Base-by-base conservation (phyloP, 2,329 filamentous ascomycete genomes). In the Furcasterigmium furcatum region DNA sequence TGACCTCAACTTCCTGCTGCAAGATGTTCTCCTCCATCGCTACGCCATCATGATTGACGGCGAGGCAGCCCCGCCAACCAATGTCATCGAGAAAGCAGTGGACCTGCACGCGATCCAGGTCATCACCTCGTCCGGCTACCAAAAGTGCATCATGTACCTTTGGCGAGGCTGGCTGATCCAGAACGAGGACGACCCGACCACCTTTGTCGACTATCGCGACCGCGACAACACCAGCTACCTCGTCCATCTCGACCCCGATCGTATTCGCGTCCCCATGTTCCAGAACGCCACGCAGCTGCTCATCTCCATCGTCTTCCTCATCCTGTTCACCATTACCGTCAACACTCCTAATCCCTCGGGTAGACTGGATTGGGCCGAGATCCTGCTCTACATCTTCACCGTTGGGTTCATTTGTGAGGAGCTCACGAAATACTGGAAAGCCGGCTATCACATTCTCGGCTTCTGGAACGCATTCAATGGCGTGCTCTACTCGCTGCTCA, bases 381-480 rank as follows among this genome's bases (percentile, higher is more conserved):
- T 85, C 1, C 68, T 94, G 14, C 76, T 99, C 10, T 99, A 99
- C 60, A 62, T 92, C 52, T 96, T 99, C 71, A 97, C 94, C 0
- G 64, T 92, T 5, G 91, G 90, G 19, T 99, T 95, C 64, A 79
- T 96, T 25, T 91, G 84, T 57, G 92, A 99, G 61, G 94, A 97
- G 61, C 54, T 85, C 1, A 72, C 84, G 60, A 99, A 99, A 65
- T 80, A 96, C 55, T 96, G 89, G 81, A 99, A 99, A 64, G 88
- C 96, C 13, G 94, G 94, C 9, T 81, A 87, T 50, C 87, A 87
- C 58, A 97, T 97, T 59, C 76, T 99, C 45, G 86, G 89, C 18
- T 99, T 99, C 65, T 97, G 94, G 94, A 96, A 96, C 58, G 88
- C 88, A 20, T 96, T 99, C 73, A 99, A 99, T 65, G 79, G 80